These are phyloP conservation scores for Heterobasidion irregulare DNA, from an alignment of 1,284 basidiomycete species.

Conservation along the genomic window DNA sequence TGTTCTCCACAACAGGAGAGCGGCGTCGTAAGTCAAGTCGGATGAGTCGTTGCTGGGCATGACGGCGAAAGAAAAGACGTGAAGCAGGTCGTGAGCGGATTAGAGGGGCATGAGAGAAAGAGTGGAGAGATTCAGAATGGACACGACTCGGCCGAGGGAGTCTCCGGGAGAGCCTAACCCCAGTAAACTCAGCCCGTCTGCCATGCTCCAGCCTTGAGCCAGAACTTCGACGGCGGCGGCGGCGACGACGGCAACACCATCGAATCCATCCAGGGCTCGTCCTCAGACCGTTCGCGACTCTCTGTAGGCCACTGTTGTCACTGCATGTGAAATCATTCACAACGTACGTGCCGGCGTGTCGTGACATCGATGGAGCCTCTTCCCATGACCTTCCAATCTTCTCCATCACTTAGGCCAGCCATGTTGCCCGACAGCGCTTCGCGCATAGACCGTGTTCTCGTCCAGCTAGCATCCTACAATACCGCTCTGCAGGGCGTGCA, in stretches of 20 bases:
- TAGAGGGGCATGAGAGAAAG: not conserved
- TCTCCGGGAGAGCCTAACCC: not conserved
- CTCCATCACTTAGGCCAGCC: not conserved
- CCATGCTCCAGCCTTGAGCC: not conserved
- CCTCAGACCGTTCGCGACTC: no score
- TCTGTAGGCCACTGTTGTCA: no score
- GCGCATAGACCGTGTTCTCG: conserved; percentile 35
- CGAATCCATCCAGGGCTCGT: no score
- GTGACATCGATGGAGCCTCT: no score
- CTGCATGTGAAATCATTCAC: no score
- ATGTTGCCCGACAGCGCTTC: not conserved
- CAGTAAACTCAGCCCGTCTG: not conserved
- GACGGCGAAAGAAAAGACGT: conserved; percentile 9
- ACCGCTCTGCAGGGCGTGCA: conserved; percentile 70
- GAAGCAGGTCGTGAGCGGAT: not conserved
- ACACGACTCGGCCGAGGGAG: no score
- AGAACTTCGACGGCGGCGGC: no score
- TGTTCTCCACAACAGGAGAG: conserved; percentile 72
- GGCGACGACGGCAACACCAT: no score
- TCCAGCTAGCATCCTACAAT: conserved; percentile 83
- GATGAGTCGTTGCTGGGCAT: conserved; percentile 12
- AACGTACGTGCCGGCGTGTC: no score
- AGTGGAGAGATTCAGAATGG: not conserved
- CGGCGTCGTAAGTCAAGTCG: conserved; percentile 47
- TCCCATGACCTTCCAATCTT: no score